phyloP scores from a whole-genome alignment of 208 protist genomes.

The Acanthamoeba castellanii region DNA sequence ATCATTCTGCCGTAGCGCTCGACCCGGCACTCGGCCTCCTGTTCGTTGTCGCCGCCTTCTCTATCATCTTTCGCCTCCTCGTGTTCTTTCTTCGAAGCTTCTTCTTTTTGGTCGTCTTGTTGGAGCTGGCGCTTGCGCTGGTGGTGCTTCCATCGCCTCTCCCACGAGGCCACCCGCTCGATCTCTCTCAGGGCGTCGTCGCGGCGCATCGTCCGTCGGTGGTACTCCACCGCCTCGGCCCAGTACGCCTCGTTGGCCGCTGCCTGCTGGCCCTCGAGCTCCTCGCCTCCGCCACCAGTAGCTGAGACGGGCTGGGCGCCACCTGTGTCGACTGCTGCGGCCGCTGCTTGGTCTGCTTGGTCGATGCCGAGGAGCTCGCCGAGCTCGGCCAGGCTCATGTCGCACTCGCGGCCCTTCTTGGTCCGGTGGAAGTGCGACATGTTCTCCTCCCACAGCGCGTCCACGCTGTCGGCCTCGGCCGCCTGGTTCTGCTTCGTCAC shows the following conservation, averaged over 20 bases:
- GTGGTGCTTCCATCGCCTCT: not conserved
- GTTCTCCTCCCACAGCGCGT: slow-evolving; percentile 20
- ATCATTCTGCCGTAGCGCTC: not conserved
- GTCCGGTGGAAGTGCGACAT: slow-evolving; percentile 23
- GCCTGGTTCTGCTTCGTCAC: not conserved
- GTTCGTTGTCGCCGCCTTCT: not conserved
- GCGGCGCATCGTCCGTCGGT: not conserved
- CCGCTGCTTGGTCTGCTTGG: not conserved
- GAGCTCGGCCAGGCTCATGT: slow-evolving; percentile 16
- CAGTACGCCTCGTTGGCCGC: slow-evolving; percentile 1
- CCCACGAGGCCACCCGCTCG: slow-evolving; percentile 29
- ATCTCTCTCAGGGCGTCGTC: slow-evolving; percentile 21
- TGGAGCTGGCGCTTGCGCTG: not conserved
- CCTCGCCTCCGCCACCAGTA: not conserved
- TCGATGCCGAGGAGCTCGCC: slow-evolving; percentile 16
- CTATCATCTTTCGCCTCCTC: not conserved
- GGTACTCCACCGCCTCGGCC: not conserved
- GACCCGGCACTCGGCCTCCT: too few relatives aligned
- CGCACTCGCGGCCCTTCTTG: slow-evolving; percentile 35
- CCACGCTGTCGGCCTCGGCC: not conserved
- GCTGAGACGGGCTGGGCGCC: not conserved
- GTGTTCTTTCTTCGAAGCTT: not conserved
- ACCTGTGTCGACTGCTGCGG: not conserved
- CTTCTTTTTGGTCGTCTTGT: not conserved
- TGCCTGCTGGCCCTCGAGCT: not conserved